Percentiles rank a stretch among this genome's conserved stretches.
Conservation (phyloP, 208 protist genomes). For the Acanthamoeba healyi region DNA sequence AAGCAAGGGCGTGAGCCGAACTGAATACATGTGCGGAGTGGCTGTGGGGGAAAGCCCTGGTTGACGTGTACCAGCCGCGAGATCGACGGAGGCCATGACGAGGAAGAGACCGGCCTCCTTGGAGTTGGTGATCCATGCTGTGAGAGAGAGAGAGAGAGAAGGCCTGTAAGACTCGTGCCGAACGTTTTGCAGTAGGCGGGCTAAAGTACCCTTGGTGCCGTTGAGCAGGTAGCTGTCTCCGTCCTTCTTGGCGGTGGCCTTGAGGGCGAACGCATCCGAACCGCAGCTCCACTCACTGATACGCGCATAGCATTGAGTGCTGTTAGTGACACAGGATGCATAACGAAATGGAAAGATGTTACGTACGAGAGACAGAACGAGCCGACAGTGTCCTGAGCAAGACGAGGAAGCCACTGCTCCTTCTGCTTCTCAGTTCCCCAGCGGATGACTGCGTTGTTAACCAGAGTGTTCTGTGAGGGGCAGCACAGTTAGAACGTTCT, state of each 20-base stretch:
- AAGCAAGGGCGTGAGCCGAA: not conserved
- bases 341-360: not conserved
- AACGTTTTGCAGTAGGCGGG: too few species aligned
- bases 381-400: conserved; percentile 89
- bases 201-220: conserved; percentile 93
- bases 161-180: not conserved
- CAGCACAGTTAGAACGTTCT: conserved; percentile 64
- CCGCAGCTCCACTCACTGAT: conserved; percentile 85
- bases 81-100: conserved; percentile 95
- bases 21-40: too few species aligned
- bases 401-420: conserved; percentile 93
- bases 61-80: conserved; percentile 89
- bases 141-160: not conserved
- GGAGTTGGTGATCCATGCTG: conserved; percentile 95
- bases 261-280: conserved; percentile 95
- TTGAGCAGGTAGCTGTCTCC: conserved; percentile 94
- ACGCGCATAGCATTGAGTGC: too few species aligned
- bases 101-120: conserved; percentile 94
- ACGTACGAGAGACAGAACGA: conserved; percentile 50
- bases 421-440: conserved; percentile 91
- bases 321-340: not conserved
- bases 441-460: conserved; percentile 81
- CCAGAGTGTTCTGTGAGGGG: conserved; percentile 82
- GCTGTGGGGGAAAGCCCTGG: conserved; percentile 87
- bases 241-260: conserved; percentile 89